Base-by-base conservation (phyloP, 2,329 filamentous ascomycete species). In the Colletotrichum eleusines region DNA sequence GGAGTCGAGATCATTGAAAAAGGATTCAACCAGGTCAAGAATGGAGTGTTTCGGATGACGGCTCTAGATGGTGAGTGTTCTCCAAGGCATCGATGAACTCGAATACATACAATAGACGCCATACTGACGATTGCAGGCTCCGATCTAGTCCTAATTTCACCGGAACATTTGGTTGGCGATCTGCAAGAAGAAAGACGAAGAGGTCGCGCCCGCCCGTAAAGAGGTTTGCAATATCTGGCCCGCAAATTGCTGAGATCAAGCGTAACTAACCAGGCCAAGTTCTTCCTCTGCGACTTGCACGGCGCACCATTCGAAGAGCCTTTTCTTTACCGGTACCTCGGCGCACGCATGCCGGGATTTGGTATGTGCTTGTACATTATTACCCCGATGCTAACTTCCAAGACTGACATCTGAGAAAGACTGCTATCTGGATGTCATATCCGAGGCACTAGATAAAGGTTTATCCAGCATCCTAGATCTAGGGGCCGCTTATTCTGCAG, bases 1-100 rank as follows among this genome's bases (percentile, higher is more conserved):
- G 68, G 68, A n/a, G 68, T 71, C 12, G 64, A 71, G 4, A 71
- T 71, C 5, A 71, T 71, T 16, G 68, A 67, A 38, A 71, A 71
- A 8, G 68, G 68, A 1, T 68, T 51, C 53, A 54, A 59, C 1
- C 38, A 58, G 44, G 63, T 62, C 12, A 51, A 68, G 26, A 68
- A 44, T 23, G 68, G 68, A 8, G 68, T 71, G 5, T 71, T 71
- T 38, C 38, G 48, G 23, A 64, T 68, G 16, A 71, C 68, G 5
- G 68, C 57, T 23, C 57, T 71, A 5, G 57, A 71, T 53, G 68
- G 68, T 66, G 18, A 44, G 28, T n/a, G 2, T 33, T 31, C 18
- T 16, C 33, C 14, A n/a, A 26, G 26, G 6, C 8, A 2, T n/a
- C n/a, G 1, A 0, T 9, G 12, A 5, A 20, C 3, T 23, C 9